Percentiles rank a stretch among this genome's conserved stretches.
These are phyloP conservation scores for Silene latifolia DNA, from an alignment of 148 eudicot species.

Conservation along the genomic window DNA sequence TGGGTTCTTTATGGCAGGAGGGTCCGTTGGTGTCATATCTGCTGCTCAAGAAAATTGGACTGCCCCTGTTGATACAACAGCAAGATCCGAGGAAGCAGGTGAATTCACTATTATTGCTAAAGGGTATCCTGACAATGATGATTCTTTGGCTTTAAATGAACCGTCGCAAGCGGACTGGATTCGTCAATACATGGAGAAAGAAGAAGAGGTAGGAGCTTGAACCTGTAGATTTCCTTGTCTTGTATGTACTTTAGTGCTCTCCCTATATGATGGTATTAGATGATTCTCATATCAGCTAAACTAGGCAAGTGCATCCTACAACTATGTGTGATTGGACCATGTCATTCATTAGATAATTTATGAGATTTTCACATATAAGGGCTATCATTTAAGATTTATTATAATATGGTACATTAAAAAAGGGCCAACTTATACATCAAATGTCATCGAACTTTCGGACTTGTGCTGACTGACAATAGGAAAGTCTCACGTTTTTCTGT, in stretches of 20 bases:
- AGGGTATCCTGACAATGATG: conserved; percentile 46
- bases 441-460: neutral
- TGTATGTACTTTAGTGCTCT: neutral
- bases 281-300: neutral
- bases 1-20: conserved; percentile 37
- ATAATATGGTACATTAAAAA: neutral
- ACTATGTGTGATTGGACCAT: too few relatives aligned
- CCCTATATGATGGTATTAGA: conserved; percentile 1
- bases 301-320: neutral
- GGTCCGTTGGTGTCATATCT: conserved; percentile 69
- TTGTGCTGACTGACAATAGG: neutral
- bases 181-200: conserved; percentile 86
- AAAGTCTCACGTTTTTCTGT: neutral
- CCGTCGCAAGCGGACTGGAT: conserved; percentile 97
- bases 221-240: neutral
- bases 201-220: conserved; percentile 71
- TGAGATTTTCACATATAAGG: neutral
- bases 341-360: too few relatives aligned
- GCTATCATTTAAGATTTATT: neutral
- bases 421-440: neutral
- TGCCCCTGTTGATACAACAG: conserved; percentile 48
- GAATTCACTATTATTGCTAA: conserved; percentile 42
- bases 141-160: conserved; percentile 52
- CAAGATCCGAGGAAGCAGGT: conserved; percentile 33
- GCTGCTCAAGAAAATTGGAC: conserved; percentile 82